phyloP scores from a whole-genome alignment of 228 moss, liverwort and hornwort genomes.

The Sphagnum fallax region DNA sequence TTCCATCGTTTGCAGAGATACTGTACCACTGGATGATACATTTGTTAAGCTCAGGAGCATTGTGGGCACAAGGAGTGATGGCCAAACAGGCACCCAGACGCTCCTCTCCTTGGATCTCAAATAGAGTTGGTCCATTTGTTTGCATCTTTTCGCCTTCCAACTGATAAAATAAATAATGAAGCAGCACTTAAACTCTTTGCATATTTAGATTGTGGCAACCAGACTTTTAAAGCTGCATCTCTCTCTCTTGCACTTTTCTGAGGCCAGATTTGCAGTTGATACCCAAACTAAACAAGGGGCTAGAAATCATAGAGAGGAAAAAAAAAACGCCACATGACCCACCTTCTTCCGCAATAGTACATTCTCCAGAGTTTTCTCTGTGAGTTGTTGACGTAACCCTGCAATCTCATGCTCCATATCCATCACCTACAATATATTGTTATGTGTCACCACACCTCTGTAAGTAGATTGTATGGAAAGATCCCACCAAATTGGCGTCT shows the following conservation, averaged over 20 bases:
- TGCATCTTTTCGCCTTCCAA: conserved; percentile 31
- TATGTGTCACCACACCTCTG: not conserved
- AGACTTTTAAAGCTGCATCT: too few relatives aligned
- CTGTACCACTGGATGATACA: conserved; percentile 82
- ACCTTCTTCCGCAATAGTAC: conserved; percentile 62
- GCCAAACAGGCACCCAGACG: conserved; percentile 51
- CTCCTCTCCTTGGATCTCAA: conserved; percentile 59
- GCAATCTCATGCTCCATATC: conserved; percentile 81
- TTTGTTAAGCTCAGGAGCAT: conserved; percentile 26
- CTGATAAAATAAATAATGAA: conserved; percentile 6
- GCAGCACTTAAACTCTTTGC: too few relatives aligned
- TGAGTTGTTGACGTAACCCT: conserved; percentile 58
- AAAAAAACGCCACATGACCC: too few relatives aligned
- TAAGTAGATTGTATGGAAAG: not conserved
- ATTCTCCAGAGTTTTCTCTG: conserved; percentile 61
- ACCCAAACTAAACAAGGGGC: too few relatives aligned
- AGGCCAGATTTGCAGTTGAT: too few relatives aligned
- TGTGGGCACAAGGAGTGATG: conserved; percentile 16
- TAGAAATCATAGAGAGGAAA: too few relatives aligned
- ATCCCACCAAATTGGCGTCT: too few relatives aligned
- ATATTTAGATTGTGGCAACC: too few relatives aligned
- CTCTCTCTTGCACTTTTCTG: too few relatives aligned
- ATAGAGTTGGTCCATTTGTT: conserved; percentile 7
- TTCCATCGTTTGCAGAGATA: conserved; percentile 26
- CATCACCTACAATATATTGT: conserved; percentile 24